Base-by-base conservation (phyloP, 768 basidiomycete species). In the Xerocomellus dryophilus region DNA sequence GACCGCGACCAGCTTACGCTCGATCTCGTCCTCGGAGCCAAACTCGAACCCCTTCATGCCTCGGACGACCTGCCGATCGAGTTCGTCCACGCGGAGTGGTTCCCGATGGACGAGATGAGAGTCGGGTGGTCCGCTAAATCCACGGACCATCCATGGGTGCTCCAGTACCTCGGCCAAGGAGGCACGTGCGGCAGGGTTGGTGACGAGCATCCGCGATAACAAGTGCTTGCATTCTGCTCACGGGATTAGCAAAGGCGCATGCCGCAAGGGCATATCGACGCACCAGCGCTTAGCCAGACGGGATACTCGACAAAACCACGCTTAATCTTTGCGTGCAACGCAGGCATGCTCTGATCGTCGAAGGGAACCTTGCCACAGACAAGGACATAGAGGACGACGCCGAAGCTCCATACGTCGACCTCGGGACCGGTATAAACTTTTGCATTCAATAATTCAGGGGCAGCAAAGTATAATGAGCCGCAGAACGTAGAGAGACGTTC, bases 341-440 rank as follows among this genome's bases (percentile, higher is more conserved):
- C 97, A 2, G 97, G 96, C 97, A 98, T 99, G 68, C 89, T 94
- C 72, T 98, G 93, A 69, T 99, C 97, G 64, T 99, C 97, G 67
- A 99, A 98, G 0, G 97, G 96, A 4, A 99, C 97, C 73, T 97
- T 98, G 44, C 97, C 97, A 67, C 96, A 99, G 0, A 99, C 95
- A 47, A 99, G 81, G 18, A 97, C 94, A 64, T 98, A 98, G 23
- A 99, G 81, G 7, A 99, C 97, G 60, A 99, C 95, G 10, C 97
- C 96, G 60, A 99, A 98, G 66, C 92, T 94, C 97, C 97, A 99
- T 5, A 99, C 87, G 64, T 98, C 97, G 53, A 98, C 97, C 70
- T 98, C 96, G 14, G 97, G 97, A 0, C 97, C 96, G 1, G 91
- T 93, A 69, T 98, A 99, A 12, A 93, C 87, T 65, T 93, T 92